Evolutionary conservation across 148 eudicot genomes (phyloP), one percentile per base, ranked within the genome.

Genomic region (Polygonum maritimum): DNA sequence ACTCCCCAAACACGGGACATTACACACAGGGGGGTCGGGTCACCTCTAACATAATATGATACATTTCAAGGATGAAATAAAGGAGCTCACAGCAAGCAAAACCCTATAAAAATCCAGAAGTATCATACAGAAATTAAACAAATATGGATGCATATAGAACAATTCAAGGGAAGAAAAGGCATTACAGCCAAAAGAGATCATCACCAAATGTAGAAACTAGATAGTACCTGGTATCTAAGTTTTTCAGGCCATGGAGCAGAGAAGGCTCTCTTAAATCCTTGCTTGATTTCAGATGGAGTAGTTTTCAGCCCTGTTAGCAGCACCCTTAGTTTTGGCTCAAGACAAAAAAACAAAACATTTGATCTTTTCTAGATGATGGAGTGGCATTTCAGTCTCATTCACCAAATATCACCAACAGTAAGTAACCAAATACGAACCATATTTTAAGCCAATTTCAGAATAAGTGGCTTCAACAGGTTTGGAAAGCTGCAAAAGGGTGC

Each of bases 201-300:
- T 33, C 38, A 44, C 71, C 38, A 65, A 18, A 38, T 47, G 67
- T 33, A 8, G 36, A 71, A 39, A 63, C 22, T 31, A 75, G 31
- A 31, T 10, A 74, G 15, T 74, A 92, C 99, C 97, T 96, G 96
- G 82, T 96, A 96, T 11, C 97, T 97, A 75, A 96, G 99, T 76
- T 91, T 92, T 78, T 89, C 88, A 41, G 99, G 92, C 98, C 98
- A 96, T 2, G 92, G 87, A 76, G 96, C 87, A 80, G 98, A 83
- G 80, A 96, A 96, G 65, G 94, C 98, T 87, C 99, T 92, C 85
- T 81, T 96, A 75, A 96, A 96, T 73, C 99, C 98, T 85, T 89
- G 97, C 83, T 92, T 95, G 84, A 96, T 87, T 78, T 96, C 99
- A 85, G 94, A 79, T 73, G 87, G 63, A 75, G 85, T 84, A 71